phyloP scores from a whole-genome alignment of 2,329 filamentous ascomycete genomes.

The Phaeosphaeria sp. region DNA sequence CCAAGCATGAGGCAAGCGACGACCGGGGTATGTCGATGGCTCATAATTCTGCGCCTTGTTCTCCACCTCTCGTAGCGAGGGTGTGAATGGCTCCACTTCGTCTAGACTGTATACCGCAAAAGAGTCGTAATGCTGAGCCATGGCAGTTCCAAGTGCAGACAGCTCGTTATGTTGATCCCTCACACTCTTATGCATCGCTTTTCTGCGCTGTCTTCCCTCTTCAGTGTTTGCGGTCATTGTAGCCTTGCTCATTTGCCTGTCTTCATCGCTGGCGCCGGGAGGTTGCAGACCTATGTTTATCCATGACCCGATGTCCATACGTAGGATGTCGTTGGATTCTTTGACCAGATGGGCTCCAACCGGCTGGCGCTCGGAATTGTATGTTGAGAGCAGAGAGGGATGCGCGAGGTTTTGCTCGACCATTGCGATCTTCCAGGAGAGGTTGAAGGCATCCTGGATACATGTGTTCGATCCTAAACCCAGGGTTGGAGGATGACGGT shows the following conservation, averaged over 20 bases:
- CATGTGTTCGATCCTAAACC: slow-evolving; percentile 35
- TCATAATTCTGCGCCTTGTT: slow-evolving; percentile 55
- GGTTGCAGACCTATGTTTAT: slow-evolving; percentile 11
- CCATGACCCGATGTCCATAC: slow-evolving; percentile 12
- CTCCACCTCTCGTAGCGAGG: slow-evolving; percentile 26
- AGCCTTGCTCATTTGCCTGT: slow-evolving; percentile 5
- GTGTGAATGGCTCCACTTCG: slow-evolving; percentile 36
- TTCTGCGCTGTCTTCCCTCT: slow-evolving; percentile 9
- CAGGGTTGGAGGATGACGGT: slow-evolving; percentile 32
- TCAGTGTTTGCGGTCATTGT: not conserved
- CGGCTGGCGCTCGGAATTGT: slow-evolving; percentile 44
- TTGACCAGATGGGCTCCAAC: slow-evolving; percentile 21
- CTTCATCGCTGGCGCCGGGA: slow-evolving; percentile 8
- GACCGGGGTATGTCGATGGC: slow-evolving; percentile 64
- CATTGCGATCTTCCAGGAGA: slow-evolving; percentile 48
- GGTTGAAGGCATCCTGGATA: slow-evolving; percentile 48
- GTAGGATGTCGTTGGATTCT: slow-evolving; percentile 16
- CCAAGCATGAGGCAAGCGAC: slow-evolving; percentile 68
- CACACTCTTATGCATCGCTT: slow-evolving; percentile 50
- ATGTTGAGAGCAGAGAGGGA: slow-evolving; percentile 34
- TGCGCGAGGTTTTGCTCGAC: slow-evolving; percentile 35
- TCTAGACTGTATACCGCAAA: slow-evolving; percentile 55
- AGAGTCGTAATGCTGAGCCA: slow-evolving; percentile 63
- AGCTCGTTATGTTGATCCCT: slow-evolving; percentile 57
- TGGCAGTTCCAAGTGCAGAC: slow-evolving; percentile 64